A percentile compares a stretch with the other conserved stretches of the same genome.
Conservation (phyloP, 192 early-diverging fungal genomes). For the Coemansia sp. region DNA sequence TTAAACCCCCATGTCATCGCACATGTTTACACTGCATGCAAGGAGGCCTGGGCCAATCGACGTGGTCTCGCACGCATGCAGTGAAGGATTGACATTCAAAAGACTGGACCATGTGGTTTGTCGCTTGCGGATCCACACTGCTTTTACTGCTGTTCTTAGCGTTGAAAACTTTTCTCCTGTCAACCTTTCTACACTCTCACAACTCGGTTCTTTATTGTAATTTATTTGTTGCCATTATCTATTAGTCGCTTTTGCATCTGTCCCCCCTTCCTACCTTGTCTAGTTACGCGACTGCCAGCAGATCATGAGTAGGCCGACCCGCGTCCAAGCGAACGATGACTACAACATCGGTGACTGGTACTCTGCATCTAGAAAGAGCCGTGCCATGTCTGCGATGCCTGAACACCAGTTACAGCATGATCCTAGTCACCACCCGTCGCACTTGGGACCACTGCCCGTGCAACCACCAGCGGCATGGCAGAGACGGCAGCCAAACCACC, state of each 20-base stretch:
- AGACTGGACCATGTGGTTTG: not conserved
- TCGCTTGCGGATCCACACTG: not conserved
- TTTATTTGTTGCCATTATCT: not conserved
- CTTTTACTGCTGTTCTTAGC: not conserved
- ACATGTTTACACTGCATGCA: not conserved
- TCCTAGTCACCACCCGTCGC: conserved; percentile 1
- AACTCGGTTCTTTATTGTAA: not conserved
- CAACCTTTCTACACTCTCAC: not conserved
- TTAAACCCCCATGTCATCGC: not conserved
- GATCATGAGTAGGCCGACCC: conserved; percentile 7
- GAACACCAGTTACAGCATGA: conserved; percentile 4
- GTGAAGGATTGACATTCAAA: not conserved
- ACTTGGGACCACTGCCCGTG: conserved; percentile 9
- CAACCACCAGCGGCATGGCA: conserved; percentile 5
- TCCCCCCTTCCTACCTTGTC: not conserved
- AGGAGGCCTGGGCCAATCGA: not conserved
- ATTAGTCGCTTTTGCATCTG: not conserved
- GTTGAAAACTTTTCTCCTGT: not conserved
- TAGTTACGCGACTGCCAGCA: not conserved
- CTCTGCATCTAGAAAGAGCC: conserved; percentile 34
- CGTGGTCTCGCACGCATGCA: not conserved
- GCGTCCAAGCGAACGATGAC: conserved; percentile 17
- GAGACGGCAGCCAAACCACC: not conserved
- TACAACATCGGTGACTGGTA: conserved; percentile 40
- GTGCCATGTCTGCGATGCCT: conserved; percentile 15